A percentile compares a stretch with the other conserved stretches of the same genome.
These are phyloP conservation scores for Penicillium steckii DNA, from an alignment of 495 filamentous ascomycete species.

Conservation along the genomic window DNA sequence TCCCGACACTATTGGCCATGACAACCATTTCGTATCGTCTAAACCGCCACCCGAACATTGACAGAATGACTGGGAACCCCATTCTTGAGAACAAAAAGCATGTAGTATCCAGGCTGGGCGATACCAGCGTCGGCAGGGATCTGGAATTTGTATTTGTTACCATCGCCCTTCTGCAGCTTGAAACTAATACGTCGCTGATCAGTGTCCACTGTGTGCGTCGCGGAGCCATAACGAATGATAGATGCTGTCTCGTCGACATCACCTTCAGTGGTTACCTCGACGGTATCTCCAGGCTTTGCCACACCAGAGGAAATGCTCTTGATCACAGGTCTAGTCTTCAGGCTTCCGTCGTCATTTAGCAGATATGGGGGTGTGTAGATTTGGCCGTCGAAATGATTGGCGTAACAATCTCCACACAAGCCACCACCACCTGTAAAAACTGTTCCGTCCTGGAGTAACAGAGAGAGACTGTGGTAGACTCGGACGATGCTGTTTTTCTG, in stretches of 20 bases:
- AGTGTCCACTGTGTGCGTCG: constrained; percentile 51
- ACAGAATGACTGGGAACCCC: constrained; percentile 43
- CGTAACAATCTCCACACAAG: constrained; percentile 42
- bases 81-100: constrained; percentile 44
- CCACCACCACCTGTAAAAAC: constrained; percentile 52
- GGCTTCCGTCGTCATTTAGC: constrained; percentile 35
- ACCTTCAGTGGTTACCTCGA: constrained; percentile 36
- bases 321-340: constrained; percentile 37
- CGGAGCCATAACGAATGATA: constrained; percentile 40
- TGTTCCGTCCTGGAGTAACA: constrained; percentile 52
- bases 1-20: no score
- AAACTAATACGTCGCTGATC: constrained; percentile 47
- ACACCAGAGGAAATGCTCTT: constrained; percentile 17
- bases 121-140: constrained; percentile 45
- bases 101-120: constrained; percentile 47
- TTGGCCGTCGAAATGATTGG: constrained; percentile 53
- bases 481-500: constrained; percentile 38
- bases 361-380: constrained; percentile 49
- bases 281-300: constrained; percentile 27
- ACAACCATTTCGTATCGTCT: no score
- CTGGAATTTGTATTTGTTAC: constrained; percentile 22
- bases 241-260: constrained; percentile 15
- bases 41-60: constrained; percentile 16
- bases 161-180: constrained; percentile 9
- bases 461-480: constrained; percentile 47